phyloP scores from a whole-genome alignment of 345 rosid species.

The Zanthoxylum bungeanum region DNA sequence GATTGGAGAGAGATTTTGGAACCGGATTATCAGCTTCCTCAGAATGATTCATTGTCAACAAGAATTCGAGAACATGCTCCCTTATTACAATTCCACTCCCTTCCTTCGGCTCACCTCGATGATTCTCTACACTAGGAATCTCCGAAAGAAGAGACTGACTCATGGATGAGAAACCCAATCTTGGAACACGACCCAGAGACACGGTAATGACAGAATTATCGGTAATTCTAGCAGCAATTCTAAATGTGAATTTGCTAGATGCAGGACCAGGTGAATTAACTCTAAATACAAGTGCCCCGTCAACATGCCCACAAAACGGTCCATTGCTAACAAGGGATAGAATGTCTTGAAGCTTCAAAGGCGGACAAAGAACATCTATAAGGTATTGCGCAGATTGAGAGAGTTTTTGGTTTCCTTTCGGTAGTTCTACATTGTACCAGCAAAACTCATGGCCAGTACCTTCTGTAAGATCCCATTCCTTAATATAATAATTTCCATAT shows the following conservation, averaged over 20 bases:
- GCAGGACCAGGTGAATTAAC: slow-evolving; percentile 93
- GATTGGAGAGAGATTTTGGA: slow-evolving; percentile 80
- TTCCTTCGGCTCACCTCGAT: slow-evolving; percentile 52
- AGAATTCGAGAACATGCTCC: slow-evolving; percentile 96
- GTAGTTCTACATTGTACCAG: slow-evolving; percentile 96
- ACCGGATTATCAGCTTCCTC: slow-evolving; percentile 99
- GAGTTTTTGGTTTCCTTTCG: slow-evolving; percentile 75
- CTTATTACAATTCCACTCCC: slow-evolving; percentile 73
- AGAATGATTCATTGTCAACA: slow-evolving; percentile 93
- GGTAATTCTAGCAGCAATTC: slow-evolving; percentile 88
- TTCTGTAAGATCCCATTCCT: slow-evolving; percentile 84
- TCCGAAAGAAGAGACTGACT: slow-evolving; percentile 86
- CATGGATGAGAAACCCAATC: slow-evolving; percentile 79
- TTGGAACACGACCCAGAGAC: slow-evolving; percentile 88
- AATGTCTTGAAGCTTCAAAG: slow-evolving; percentile 93
- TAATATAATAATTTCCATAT: slow-evolving; percentile 54
- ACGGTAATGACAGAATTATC: slow-evolving; percentile 89
- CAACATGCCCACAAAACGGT: slow-evolving; percentile 84
- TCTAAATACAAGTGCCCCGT: slow-evolving; percentile 92
- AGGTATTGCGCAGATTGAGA: slow-evolving; percentile 83
- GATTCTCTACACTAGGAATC: slow-evolving; percentile 76
- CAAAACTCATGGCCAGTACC: slow-evolving; percentile 74
- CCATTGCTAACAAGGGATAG: slow-evolving; percentile 92
- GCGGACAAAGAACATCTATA: slow-evolving; percentile 89
- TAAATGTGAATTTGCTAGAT: slow-evolving; percentile 71